These are phyloP conservation scores for Solanum chiquidenum DNA, from an alignment of 257 asterid genomes.

Conservation along the genomic window DNA sequence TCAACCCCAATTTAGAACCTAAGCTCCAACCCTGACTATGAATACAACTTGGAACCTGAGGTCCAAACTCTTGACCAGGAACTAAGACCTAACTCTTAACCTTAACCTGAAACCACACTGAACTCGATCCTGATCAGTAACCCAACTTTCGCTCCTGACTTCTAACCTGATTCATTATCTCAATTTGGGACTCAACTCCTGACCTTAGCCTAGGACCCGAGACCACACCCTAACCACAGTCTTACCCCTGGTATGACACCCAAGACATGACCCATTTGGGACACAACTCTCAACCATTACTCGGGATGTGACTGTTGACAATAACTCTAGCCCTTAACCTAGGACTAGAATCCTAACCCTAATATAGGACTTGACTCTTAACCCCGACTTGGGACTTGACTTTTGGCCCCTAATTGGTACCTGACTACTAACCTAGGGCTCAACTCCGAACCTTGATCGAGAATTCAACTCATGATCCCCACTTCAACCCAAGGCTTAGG, in stretches of 20 bases:
- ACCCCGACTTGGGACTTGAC: background rate
- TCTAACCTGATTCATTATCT: background rate
- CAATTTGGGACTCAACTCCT: background rate
- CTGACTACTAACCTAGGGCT: background rate
- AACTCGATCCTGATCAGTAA: background rate
- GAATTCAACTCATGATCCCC: fast-evolving
- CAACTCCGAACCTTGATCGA: background rate
- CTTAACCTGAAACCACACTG: background rate
- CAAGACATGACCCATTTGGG: background rate
- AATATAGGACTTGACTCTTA: background rate
- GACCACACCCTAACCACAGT: fast-evolving
- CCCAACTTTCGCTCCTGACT: background rate
- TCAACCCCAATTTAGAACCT: background rate
- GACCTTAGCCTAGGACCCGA: background rate
- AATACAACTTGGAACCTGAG: too few relatives aligned
- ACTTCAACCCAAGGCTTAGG: background rate
- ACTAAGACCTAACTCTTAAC: background rate
- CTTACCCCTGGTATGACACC: background rate
- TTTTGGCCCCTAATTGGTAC: background rate
- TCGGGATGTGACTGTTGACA: background rate
- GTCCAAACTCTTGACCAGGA: background rate
- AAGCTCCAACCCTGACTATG: background rate
- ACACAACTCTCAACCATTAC: background rate
- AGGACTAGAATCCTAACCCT: background rate
- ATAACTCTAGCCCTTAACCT: background rate